These are phyloP conservation scores for Candida labiduridarum DNA, from an alignment of 1,139 yeast genomes.

Conservation along the genomic window DNA sequence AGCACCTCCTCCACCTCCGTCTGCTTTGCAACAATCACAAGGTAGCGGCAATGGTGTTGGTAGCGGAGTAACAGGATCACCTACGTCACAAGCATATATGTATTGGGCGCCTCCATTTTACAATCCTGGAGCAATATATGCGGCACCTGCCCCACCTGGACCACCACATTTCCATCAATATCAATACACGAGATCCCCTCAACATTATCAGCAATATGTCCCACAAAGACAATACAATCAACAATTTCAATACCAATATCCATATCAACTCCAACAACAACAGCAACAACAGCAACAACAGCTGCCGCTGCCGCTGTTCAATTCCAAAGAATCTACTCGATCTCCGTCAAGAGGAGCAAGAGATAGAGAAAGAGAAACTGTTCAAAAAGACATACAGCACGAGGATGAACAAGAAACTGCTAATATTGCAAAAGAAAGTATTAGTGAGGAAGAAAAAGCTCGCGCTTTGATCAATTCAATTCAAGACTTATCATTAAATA, in stretches of 20 bases:
- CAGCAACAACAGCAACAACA: neutral
- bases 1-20: slow-evolving; percentile 5
- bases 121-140: slow-evolving; percentile 1
- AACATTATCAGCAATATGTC: slow-evolving; percentile 1
- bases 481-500: slow-evolving; percentile 4
- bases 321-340: neutral
- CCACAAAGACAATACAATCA: neutral
- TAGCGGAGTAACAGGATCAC: neutral
- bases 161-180: neutral
- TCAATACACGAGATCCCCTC: slow-evolving; percentile 2
- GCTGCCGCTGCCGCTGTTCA: too few relatives aligned
- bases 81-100: neutral
- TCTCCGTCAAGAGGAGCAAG: neutral
- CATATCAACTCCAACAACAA: neutral
- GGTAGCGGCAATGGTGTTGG: neutral
- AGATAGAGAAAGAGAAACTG: neutral
- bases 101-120: slow-evolving; percentile 2
- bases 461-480: slow-evolving; percentile 5
- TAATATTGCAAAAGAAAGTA: neutral
- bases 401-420: neutral
- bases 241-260: neutral
- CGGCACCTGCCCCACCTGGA: neutral
- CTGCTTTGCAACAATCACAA: neutral
- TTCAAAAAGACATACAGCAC: neutral
- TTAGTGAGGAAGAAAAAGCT: slow-evolving; percentile 6